Evolutionary conservation across 2,329 filamentous ascomycete genomes (phyloP).

Genomic region (Myriosclerotinia curreyana): DNA sequence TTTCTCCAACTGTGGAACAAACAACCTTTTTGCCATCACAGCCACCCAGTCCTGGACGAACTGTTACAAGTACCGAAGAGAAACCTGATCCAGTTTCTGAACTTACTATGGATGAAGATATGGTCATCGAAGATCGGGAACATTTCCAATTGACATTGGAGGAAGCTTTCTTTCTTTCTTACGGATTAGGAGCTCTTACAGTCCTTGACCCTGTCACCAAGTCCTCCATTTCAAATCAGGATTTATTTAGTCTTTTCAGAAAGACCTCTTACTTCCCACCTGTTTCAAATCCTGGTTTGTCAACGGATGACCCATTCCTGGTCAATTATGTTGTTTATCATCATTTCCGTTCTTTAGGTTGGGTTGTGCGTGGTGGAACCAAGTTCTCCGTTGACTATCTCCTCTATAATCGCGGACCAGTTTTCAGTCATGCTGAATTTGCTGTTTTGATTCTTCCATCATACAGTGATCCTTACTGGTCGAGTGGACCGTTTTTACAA

Average conservation of each 20-base stretch:
- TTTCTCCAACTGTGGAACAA: constrained; percentile 65
- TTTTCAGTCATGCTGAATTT: constrained; percentile 94
- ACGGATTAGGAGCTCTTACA: constrained; percentile 71
- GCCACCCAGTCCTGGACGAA: constrained; percentile 36
- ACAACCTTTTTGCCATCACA: constrained; percentile 57
- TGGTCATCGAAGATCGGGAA: constrained; percentile 58
- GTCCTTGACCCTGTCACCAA: constrained; percentile 53
- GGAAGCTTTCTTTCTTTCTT: constrained; percentile 87
- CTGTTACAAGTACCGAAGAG: constrained; percentile 16
- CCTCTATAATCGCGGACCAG: constrained; percentile 89
- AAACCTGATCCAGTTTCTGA: constrained; percentile 8
- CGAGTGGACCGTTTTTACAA: constrained; percentile 46
- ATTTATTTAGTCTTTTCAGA: constrained; percentile 38
- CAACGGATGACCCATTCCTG: constrained; percentile 79
- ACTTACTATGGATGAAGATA: constrained; percentile 27
- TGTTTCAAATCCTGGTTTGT: constrained; percentile 45
- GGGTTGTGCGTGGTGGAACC: constrained; percentile 87
- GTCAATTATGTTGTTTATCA: constrained; percentile 89
- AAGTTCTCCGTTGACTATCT: constrained; percentile 96
- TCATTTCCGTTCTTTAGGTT: constrained; percentile 91
- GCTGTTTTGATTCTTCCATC: constrained; percentile 80
- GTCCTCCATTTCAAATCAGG: constrained; percentile 14
- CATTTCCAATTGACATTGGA: constrained; percentile 89
- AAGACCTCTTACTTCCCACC: constrained; percentile 68
- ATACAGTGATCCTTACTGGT: constrained; percentile 73